Percentiles rank a stretch among this genome's conserved stretches.
Evolutionary conservation across 75 land plant genomes (phyloP).

Genomic region (Chamaecyparis obtusa): DNA sequence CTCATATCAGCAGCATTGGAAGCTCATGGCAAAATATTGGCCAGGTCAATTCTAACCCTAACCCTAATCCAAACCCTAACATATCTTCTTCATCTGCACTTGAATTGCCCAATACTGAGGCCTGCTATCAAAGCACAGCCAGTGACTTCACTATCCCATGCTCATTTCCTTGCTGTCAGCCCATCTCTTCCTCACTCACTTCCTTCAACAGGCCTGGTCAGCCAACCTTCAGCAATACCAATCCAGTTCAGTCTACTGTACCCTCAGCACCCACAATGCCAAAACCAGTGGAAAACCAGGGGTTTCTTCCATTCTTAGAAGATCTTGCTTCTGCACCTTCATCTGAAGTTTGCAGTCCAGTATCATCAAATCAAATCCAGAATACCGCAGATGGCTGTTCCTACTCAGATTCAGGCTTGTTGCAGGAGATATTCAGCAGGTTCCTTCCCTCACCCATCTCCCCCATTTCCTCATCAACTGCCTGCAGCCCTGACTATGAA

Average conservation of each 20-base stretch:
- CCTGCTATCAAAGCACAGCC: not conserved
- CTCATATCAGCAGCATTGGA: not conserved
- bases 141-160: slow-evolving; percentile 3
- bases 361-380: not conserved
- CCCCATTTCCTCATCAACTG: not conserved
- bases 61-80: no score
- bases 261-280: not conserved
- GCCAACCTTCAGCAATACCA: not conserved
- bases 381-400: slow-evolving; percentile 12
- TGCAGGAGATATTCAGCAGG: slow-evolving; percentile 32
- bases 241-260: not conserved
- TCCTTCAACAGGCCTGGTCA: not conserved
- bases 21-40: not conserved
- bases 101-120: not conserved
- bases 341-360: not conserved
- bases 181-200: not conserved
- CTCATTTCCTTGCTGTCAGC: not conserved
- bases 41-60: not conserved
- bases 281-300: not conserved
- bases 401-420: slow-evolving; percentile 35
- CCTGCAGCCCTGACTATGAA: not conserved
- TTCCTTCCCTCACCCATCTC: slow-evolving; percentile 23
- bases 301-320: not conserved
- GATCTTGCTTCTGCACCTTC: not conserved
- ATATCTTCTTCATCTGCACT: not conserved